Base-by-base conservation (phyloP, 2,329 filamentous ascomycete species). In the Beauveria varroae region DNA sequence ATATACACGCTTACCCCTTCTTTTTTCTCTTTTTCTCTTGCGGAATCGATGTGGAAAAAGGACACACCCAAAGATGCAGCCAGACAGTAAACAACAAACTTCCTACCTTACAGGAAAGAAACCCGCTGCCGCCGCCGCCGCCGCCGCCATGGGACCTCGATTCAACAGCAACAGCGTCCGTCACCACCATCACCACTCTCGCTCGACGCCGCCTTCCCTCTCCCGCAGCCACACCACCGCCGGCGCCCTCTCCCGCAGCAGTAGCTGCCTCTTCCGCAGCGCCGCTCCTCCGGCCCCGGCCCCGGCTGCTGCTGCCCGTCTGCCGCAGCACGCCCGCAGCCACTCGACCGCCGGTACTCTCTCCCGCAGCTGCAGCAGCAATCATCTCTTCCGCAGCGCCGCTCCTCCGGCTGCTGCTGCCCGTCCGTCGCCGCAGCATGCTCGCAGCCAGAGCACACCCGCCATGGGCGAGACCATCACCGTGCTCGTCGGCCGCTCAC, bases 401-500 rank as follows among this genome's bases (percentile, higher is more conserved):
- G 34, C 34, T 14, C 5, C 30, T 34, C 30, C 10, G 30, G 30
- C 28, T 12, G 9, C 30, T 12, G 28, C 30, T 34, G 10, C 10
- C 10, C 10, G 30, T 12, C 30, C 30, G 30, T 12, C 30, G 6
- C 9, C 20, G 9, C 22, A 37, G 22, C 52, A 34, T 3, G 3
- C 34, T 5, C 55, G 57, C 49, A 60, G 57, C 50, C 37, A 54
- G 37, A 60, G 57, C 49, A 47, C 49, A 20, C 22, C 50, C 5
- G 22, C 59, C 59, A 6, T 24, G 34, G 24, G 57, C 20, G 64
- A 67, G 28, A 68, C 69, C 59, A 68, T 71, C 30, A 77, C 71
- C 7, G 68, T 81, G 40, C 71, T 79, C 57, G 73, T 80, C 62
- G 78, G 78, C 4, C 70, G 75, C 46, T 74, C 75, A 49, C 70